Percentiles rank a stretch among this genome's conserved stretches.
phyloP scores from a whole-genome alignment of 106 monocot genomes.

The Ottelia alismoides region DNA sequence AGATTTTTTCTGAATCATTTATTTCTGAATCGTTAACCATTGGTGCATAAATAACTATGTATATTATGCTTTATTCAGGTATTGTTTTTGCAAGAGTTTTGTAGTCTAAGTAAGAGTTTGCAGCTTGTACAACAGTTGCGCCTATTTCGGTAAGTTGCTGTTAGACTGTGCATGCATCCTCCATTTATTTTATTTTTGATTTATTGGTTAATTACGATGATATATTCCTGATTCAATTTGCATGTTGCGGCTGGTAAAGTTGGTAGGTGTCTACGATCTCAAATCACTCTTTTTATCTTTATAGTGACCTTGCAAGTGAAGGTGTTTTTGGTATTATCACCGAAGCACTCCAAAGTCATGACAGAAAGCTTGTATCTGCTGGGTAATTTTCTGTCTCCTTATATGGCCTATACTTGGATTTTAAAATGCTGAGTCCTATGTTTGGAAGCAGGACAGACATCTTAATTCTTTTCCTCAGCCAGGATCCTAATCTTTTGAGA shows the following conservation, averaged over 20 bases:
- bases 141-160: slow-evolving; percentile 47
- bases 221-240: slow-evolving; percentile 1
- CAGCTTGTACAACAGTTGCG: slow-evolving; percentile 66
- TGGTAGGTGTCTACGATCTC: no score
- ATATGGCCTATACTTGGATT: neutral
- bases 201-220: slow-evolving; percentile 4
- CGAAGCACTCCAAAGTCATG: slow-evolving; percentile 62
- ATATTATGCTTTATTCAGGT: no score
- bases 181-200: neutral
- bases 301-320: slow-evolving; percentile 88
- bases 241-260: no score
- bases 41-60: no score
- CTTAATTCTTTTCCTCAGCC: slow-evolving; percentile 39
- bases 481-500: slow-evolving; percentile 31
- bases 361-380: slow-evolving; percentile 71
- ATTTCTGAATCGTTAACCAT: no score
- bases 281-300: no score
- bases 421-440: neutral
- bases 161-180: neutral
- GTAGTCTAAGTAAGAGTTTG: slow-evolving; percentile 75
- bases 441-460: slow-evolving; percentile 33
- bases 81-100: slow-evolving; percentile 84
- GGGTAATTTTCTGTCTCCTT: slow-evolving; percentile 33
- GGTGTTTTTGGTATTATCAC: slow-evolving; percentile 90
- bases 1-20: no score